These are phyloP conservation scores for Nowakowskiella sp. DNA, from an alignment of 192 early-diverging fungal genomes.

Conservation along the genomic window DNA sequence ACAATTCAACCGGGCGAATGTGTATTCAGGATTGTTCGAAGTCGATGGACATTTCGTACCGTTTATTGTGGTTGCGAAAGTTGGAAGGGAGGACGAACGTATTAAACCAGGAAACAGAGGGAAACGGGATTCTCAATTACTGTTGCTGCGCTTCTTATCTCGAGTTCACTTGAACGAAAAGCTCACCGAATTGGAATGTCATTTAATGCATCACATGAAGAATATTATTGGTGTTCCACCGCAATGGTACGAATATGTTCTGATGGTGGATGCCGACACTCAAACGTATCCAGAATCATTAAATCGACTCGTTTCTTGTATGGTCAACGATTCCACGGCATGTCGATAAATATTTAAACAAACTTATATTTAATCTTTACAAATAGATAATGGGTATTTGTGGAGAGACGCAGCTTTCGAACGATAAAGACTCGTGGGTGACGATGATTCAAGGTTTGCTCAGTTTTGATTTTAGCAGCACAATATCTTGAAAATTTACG, in stretches of 20 bases:
- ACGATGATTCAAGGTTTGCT: conserved; percentile 94
- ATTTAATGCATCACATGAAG: conserved; percentile 78
- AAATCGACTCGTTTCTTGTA: conserved; percentile 82
- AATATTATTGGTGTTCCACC: conserved; percentile 79
- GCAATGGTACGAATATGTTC: conserved; percentile 62
- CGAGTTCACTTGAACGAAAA: conserved; percentile 71
- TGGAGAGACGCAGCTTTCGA: conserved; percentile 90
- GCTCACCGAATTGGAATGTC: conserved; percentile 71
- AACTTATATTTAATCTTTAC: conserved; percentile 69
- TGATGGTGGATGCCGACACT: conserved; percentile 59
- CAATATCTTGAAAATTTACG: no score
- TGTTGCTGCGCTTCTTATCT: conserved; percentile 75
- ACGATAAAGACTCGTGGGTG: conserved; percentile 87
- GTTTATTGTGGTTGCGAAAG: conserved; percentile 89
- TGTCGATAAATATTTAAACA: conserved; percentile 24
- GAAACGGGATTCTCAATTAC: conserved; percentile 80
- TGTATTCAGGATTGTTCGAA: conserved; percentile 93
- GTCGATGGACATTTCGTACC: conserved; percentile 80
- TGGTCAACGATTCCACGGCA: conserved; percentile 76
- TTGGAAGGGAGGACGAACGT: conserved; percentile 78
- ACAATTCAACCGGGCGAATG: conserved; percentile 92
- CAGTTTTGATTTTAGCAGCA: no score
- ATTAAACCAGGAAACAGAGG: conserved; percentile 68
- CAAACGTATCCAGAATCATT: conserved; percentile 66
- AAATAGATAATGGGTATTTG: conserved; percentile 85